Percentiles rank a stretch among this genome's conserved stretches.
Evolutionary conservation across 2,329 filamentous ascomycete species (phyloP).

Genomic region (Thielaviopsis musarum): DNA sequence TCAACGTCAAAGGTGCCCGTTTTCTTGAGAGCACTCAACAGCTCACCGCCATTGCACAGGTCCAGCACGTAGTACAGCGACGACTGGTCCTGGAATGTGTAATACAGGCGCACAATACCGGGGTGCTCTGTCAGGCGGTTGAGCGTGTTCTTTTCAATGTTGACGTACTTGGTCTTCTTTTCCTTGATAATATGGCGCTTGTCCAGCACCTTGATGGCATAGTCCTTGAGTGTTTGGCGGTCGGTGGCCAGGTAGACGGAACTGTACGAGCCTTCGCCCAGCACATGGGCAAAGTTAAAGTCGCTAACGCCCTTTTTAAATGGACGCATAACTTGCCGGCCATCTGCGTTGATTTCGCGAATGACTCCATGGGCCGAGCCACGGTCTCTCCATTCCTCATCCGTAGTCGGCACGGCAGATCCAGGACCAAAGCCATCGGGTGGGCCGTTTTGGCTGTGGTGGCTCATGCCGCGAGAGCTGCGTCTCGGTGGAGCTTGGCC

Average conservation of each 20-base stretch:
- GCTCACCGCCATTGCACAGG: constrained; percentile 77
- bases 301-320: constrained; percentile 97
- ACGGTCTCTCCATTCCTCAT: constrained; percentile 89
- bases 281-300: constrained; percentile 77
- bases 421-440: constrained; percentile 23
- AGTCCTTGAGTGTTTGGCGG: constrained; percentile 84
- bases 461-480: constrained; percentile 55
- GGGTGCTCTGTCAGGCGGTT: constrained; percentile 94
- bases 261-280: constrained; percentile 96
- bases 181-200: constrained; percentile 99
- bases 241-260: constrained; percentile 88
- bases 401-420: constrained; percentile 35
- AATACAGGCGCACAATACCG: constrained; percentile 89
- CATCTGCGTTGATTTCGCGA: constrained; percentile 71
- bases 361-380: constrained; percentile 75
- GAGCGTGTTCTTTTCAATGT: constrained; percentile 96
- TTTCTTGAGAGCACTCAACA: constrained; percentile 84
- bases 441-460: constrained; percentile 24
- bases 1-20: constrained; percentile 90
- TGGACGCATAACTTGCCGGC: constrained; percentile 62
- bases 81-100: constrained; percentile 94
- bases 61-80: constrained; percentile 96
- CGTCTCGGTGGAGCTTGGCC: constrained; percentile 20
- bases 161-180: constrained; percentile 99
- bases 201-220: constrained; percentile 94